Percentiles rank a stretch among this genome's conserved stretches.
phyloP scores from a whole-genome alignment of 225 moss, liverwort and hornwort species.

The Climacium dendroides region DNA sequence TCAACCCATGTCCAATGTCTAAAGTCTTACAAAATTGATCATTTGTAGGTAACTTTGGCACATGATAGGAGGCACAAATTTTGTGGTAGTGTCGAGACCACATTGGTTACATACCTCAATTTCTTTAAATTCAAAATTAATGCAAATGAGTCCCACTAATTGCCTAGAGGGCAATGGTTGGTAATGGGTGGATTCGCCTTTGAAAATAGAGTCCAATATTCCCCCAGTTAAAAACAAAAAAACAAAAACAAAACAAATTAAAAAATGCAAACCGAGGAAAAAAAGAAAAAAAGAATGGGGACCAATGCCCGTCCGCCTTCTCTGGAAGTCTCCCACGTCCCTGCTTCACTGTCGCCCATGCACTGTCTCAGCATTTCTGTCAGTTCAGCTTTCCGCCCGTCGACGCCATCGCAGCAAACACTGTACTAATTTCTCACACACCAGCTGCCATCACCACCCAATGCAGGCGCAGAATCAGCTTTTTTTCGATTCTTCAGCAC shows the following conservation, averaged over 20 bases:
- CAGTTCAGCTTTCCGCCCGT: neutral
- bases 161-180: too few species aligned
- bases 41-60: too few species aligned
- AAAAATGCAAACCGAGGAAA: neutral
- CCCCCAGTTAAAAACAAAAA: neutral
- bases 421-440: neutral
- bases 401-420: neutral
- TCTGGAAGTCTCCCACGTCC: neutral
- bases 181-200: neutral
- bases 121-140: too few species aligned
- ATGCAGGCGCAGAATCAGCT: too few species aligned
- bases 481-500: neutral
- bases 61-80: too few species aligned
- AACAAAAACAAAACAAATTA: too few species aligned
- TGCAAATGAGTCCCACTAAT: too few species aligned
- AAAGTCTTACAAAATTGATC: too few species aligned
- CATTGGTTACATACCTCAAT: too few species aligned
- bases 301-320: neutral
- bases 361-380: neutral
- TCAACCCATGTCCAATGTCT: too few species aligned
- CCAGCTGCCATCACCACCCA: neutral
- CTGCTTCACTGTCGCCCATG: neutral
- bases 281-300: neutral
- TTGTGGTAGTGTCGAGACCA: too few species aligned
- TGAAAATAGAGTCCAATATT: neutral